Evolutionary conservation across 495 filamentous ascomycete genomes (phyloP), one percentile per base, ranked within the genome.

Genomic region (Hyaloscypha finlandica): DNA sequence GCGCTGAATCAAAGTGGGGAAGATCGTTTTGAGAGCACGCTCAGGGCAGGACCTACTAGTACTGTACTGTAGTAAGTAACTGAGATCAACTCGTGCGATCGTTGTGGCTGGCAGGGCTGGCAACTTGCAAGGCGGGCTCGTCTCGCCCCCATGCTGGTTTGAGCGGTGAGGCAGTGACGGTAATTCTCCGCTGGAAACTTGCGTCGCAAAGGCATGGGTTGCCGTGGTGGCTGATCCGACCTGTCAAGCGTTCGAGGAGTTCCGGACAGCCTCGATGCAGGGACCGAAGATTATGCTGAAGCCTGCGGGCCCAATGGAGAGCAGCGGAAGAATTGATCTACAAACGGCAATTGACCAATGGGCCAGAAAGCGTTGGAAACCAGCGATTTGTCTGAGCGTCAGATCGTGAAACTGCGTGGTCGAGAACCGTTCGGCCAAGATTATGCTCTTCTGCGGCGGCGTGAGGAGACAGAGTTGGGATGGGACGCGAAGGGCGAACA

Each of bases 111-210:
- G 51, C 2, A 53, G 51, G 51, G 51, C 51, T 53, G 25, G 35
- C 35, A 6, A 3, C 8, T 3, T 59, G 68, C 48, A 68, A 32
- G 20, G 48, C 29, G 32, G 25, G 54, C 42, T 33, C 68, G 71
- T 73, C 68, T 68, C 71, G 59, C 63, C 65, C 65, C 71, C 71
- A 55, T 70, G 65, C 14, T 65, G 61, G 68, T 73, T 73, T 70
- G 71, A 70, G 71, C 68, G 71, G 71, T 73, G 71, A 73, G 62
- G 63, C 66, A 71, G 56, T 29, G 12, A 12, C 29, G 31, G 25
- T 56, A 53, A 54, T 42, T 37, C 25, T 63, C 33, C 64, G 45
- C 65, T 65, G 65, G 68, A 67, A 67, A 58, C 42, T 58, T 54
- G 39, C 59, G 42, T 61, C 59, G 32, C 35, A 45, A 33, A 9